Percentiles rank a stretch among this genome's conserved stretches.
These are phyloP conservation scores for Limtongia smithiae DNA, from an alignment of 805 yeast genomes.

Conservation along the genomic window DNA sequence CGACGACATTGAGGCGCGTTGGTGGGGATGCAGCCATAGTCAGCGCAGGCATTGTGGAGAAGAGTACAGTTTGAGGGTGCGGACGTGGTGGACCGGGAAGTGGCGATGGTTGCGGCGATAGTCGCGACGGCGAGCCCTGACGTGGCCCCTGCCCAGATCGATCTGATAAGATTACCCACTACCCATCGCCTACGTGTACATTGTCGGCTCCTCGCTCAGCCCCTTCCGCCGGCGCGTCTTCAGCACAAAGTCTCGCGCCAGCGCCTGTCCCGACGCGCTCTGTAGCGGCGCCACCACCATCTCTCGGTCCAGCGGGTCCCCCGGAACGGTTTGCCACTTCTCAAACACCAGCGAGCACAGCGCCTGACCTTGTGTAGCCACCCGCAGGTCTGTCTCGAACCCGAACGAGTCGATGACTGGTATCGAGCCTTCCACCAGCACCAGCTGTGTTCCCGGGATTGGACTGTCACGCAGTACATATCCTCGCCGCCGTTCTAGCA, in stretches of 20 bases:
- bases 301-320: constrained; percentile 78
- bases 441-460: constrained; percentile 71
- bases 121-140: background rate
- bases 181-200: constrained; percentile 2
- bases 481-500: constrained; percentile 70
- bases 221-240: constrained; percentile 91
- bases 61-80: background rate
- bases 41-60: background rate
- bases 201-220: constrained; percentile 62
- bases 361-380: constrained; percentile 76
- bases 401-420: constrained; percentile 93
- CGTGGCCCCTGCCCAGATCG: too few species aligned
- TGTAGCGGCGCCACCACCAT: constrained; percentile 63
- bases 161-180: too few species aligned
- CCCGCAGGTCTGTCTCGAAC: constrained; percentile 76
- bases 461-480: constrained; percentile 47
- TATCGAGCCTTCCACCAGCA: constrained; percentile 55
- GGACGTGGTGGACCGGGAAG: background rate
- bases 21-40: constrained; percentile 1
- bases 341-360: constrained; percentile 62
- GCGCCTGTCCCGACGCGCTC: constrained; percentile 64
- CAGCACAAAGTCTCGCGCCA: constrained; percentile 84
- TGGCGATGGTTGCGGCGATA: background rate
- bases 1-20: constrained; percentile 25
- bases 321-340: constrained; percentile 79